phyloP scores from a whole-genome alignment of 1,284 basidiomycete species.

The Vanrija sp. region DNA sequence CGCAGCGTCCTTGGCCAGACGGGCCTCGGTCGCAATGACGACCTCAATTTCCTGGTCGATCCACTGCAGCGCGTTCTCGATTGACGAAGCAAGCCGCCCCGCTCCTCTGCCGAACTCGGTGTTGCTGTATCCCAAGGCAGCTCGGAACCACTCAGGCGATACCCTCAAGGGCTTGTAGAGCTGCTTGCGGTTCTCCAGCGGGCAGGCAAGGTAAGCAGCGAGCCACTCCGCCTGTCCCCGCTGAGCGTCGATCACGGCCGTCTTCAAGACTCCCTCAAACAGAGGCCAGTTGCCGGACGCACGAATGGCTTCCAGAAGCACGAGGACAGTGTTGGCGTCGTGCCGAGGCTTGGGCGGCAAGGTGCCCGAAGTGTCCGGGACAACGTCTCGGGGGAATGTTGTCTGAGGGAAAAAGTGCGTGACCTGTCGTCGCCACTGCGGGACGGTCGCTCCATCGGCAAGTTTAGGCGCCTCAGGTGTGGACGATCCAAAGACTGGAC shows the following conservation, averaged over 20 bases:
- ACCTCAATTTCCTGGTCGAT: conserved; percentile 1
- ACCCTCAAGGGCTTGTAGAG: conserved; percentile 4
- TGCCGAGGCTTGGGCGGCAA: too few species aligned
- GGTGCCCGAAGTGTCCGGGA: not conserved
- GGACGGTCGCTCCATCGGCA: not conserved
- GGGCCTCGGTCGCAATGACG: conserved; percentile 1
- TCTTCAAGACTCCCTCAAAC: conserved; percentile 7
- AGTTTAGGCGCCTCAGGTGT: too few species aligned
- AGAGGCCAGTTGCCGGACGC: not conserved
- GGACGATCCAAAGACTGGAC: not conserved
- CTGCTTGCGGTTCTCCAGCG: not conserved
- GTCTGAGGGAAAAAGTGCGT: not conserved
- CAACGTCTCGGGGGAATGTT: not conserved
- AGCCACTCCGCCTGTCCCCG: conserved; percentile 5
- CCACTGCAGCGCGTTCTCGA: conserved; percentile 4
- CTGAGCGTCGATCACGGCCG: conserved; percentile 1
- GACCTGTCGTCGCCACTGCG: not conserved
- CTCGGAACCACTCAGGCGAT: conserved; percentile 15
- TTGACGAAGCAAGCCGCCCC: not conserved
- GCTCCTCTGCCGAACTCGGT: not conserved
- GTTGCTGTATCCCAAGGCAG: not conserved
- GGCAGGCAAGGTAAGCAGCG: conserved; percentile 5
- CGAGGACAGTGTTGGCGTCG: not conserved
- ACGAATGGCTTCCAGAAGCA: not conserved
- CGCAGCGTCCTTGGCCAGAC: not conserved